Base-by-base conservation (phyloP, 2,329 filamentous ascomycete genomes). In the Fusarium armeniacum region DNA sequence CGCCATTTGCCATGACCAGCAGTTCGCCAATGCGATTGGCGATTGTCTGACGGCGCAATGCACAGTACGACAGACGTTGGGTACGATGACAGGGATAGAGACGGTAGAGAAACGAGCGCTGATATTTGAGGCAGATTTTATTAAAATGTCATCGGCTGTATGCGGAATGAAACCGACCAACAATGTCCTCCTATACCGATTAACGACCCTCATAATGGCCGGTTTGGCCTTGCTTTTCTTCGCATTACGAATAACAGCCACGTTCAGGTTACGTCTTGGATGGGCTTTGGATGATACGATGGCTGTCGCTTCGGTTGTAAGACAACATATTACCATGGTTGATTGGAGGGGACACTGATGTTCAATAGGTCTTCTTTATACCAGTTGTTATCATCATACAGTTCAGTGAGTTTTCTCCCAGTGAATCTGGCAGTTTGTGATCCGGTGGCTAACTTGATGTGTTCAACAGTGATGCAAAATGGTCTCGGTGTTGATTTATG, bases 401-500 rank as follows among this genome's bases (percentile, higher is more conserved):
- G 1, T 8, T 65, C 2, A 49, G 65, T 64, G 11, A 18, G 64
- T 40, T 6, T 2, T 11, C 2, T 3, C 6, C 9, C 10, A 3
- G 9, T 16, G 28, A 16, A 13, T 10, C 5, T 6, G 6, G 18
- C 2, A 0, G 5, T 16, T 15, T 3, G 24, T 15, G 0, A 1
- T 2, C 6, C 9, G 5, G 2, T 7, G 13, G 9, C 12, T 56
- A 6, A 65, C n/a, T 12, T 3, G 2, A 13, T 11, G 5, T 3
- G 9, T 2, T 3, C 0, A 15, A 26, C 18, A 64, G 64, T 64
- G 53, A 49, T 68, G 3, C 3, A 44, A 1, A 28, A 57, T 8
- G 65, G 65, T 2, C 38, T 69, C 3, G 65, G 65, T 0, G 33
- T 60, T 5, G 65, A 69, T 7, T 45, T 69, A 40, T 69, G 65